Percentiles rank a stretch among this genome's conserved stretches.
Conservation (phyloP, 495 filamentous ascomycete species). For the Aspergillus conjunctus region DNA sequence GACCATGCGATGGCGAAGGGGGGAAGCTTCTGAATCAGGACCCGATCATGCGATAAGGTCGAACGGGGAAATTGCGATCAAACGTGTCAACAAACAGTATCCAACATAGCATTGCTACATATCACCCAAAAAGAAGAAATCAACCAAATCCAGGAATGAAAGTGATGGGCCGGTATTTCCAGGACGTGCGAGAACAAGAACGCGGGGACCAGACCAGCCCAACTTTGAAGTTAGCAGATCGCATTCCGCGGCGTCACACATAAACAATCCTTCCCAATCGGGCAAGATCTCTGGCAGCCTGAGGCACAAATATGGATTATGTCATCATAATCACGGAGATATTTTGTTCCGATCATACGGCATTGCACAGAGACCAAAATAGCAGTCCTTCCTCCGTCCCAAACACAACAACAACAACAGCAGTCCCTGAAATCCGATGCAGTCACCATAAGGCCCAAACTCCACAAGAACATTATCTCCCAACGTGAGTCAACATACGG, state of each 20-base stretch:
- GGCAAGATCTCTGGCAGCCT: conserved; percentile 24
- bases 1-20: conserved; percentile 12
- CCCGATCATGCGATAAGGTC: neutral
- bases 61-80: neutral
- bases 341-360: conserved; percentile 14
- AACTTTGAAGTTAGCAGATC: neutral
- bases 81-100: neutral
- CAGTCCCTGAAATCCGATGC: neutral
- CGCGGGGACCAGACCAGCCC: conserved; percentile 13
- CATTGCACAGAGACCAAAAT: neutral
- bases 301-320: conserved; percentile 9
- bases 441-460: neutral
- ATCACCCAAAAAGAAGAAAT: neutral
- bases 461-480: neutral
- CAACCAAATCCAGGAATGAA: neutral
- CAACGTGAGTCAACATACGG: neutral
- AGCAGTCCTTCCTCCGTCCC: neutral
- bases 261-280: conserved; percentile 45
- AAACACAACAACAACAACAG: neutral
- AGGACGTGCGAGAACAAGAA: conserved; percentile 7
- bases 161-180: neutral
- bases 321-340: neutral
- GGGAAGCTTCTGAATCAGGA: conserved; percentile 10
- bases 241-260: conserved; percentile 14
- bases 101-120: too few relatives aligned